Base-by-base conservation (phyloP, 345 rosid genomes). In the Syzygium aqueum region DNA sequence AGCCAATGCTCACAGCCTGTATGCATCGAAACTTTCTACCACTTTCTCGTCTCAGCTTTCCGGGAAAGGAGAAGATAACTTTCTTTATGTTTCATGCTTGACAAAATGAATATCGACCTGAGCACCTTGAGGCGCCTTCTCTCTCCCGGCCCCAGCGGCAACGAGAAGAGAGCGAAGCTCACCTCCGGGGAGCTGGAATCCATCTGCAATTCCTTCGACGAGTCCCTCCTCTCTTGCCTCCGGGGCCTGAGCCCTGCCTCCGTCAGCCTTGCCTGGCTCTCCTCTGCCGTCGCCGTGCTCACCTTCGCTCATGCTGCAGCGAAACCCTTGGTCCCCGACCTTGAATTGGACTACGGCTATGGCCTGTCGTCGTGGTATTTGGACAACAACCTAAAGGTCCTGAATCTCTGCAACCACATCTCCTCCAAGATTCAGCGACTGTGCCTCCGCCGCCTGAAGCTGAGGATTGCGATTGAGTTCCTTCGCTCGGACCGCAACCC, bases 331-430 rank as follows among this genome's bases (percentile, higher is more conserved):
- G 22, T 84, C 3, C 37, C 56, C 3, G 9, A 53, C 54, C 21
- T 84, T 6, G 23, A 84, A 33, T 51, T 51, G 54, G 56, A 84
- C 23, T 19, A 19, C 6, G 54, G 23, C 23, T 2, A 53, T 15
- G 30, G 54, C 54, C 56, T 84, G 37, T 28, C 14, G 0, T 17
- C 37, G 0, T 84, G 13, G 85, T 51, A 84, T 53, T 84, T 84
- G 2, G 57, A 0, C 1, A 0, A 84, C 30, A 84, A 37, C 57
- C 2, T 0, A 23, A 15, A 27, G 4, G 7, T 51, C 56, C 13
- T 84, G 40, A 40, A 3, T n/a, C 11, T 84, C 19, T 84, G 85
- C 85, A 84, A 84, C 14, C 51, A 37, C 51, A 49, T 83, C 85
- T 46, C 54, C 30, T 27, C 54, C 1, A 1, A 83, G n/a, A 25